phyloP scores from a whole-genome alignment of 1,284 basidiomycete species.

The Pholiota adiposa region DNA sequence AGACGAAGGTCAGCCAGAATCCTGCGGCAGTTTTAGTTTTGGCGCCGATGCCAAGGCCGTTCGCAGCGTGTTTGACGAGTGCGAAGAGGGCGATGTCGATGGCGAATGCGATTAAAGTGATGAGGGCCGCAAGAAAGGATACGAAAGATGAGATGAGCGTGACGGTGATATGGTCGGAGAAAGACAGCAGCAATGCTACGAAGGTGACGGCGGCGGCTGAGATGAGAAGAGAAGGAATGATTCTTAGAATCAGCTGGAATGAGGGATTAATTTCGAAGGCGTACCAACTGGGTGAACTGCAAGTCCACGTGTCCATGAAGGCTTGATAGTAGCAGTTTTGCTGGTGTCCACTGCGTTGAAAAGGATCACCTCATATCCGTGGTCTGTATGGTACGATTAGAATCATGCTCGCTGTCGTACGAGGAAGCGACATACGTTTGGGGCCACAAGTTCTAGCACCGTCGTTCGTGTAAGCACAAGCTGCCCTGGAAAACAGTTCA shows the following conservation, averaged over 20 bases:
- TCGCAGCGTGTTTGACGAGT: slow-evolving; percentile 59
- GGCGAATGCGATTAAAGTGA: slow-evolving; percentile 72
- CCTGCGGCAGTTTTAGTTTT: slow-evolving; percentile 55
- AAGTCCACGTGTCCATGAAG: slow-evolving; percentile 74
- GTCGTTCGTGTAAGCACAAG: slow-evolving; percentile 53
- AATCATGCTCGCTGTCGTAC: background rate
- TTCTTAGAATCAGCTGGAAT: background rate
- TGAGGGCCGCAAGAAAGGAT: slow-evolving; percentile 66
- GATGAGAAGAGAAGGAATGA: slow-evolving; percentile 1
- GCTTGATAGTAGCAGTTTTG: slow-evolving; percentile 45
- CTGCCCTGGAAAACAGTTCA: slow-evolving; percentile 44
- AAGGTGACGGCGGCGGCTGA: slow-evolving; percentile 66
- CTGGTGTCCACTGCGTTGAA: slow-evolving; percentile 34
- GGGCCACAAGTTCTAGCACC: slow-evolving; percentile 51
- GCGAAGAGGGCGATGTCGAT: slow-evolving; percentile 77
- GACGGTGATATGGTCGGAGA: slow-evolving; percentile 63
- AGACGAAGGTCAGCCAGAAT: slow-evolving; percentile 77
- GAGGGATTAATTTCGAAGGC: background rate
- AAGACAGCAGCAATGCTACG: slow-evolving; percentile 63
- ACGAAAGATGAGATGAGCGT: slow-evolving; percentile 62
- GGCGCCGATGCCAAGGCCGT: slow-evolving; percentile 47
- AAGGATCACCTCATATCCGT: slow-evolving; percentile 57
- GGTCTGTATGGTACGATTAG: slow-evolving; percentile 36
- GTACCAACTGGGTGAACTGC: slow-evolving; percentile 74
- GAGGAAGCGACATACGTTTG: slow-evolving; percentile 33